Percentiles rank a stretch among this genome's conserved stretches.
phyloP scores from a whole-genome alignment of 768 basidiomycete genomes.

The Hebeloma cylindrosporum region DNA sequence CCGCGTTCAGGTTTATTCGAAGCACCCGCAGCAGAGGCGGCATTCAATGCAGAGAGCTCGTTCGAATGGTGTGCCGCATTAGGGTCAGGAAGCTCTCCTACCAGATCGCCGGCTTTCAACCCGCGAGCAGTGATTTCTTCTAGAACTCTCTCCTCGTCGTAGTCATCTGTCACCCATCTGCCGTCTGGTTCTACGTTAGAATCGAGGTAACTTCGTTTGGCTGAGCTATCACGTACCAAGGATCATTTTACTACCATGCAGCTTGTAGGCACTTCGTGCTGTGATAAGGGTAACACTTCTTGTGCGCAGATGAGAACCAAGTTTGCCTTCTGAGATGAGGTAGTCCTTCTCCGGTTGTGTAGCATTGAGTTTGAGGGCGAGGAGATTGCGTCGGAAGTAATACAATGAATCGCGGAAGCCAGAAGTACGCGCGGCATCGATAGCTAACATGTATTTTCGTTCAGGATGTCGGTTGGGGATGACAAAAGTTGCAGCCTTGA shows the following conservation, averaged over 20 bases:
- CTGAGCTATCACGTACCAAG: conserved; percentile 53
- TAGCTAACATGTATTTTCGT: conserved; percentile 90
- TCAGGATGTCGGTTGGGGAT: conserved; percentile 83
- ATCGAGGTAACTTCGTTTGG: background rate
- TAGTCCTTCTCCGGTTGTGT: conserved; percentile 90
- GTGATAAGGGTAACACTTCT: conserved; percentile 93
- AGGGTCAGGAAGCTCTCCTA: conserved; percentile 81
- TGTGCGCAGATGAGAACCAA: conserved; percentile 85
- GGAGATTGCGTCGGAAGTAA: conserved; percentile 90
- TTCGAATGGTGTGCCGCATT: conserved; percentile 52
- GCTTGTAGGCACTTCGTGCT: conserved; percentile 89
- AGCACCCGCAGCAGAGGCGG: conserved; percentile 31
- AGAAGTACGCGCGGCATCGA: conserved; percentile 94
- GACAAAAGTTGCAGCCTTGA: conserved; percentile 88
- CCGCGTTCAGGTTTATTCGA: conserved; percentile 43
- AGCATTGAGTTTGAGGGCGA: conserved; percentile 88
- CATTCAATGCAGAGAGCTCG: conserved; percentile 40
- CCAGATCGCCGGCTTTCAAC: conserved; percentile 76
- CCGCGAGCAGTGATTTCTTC: conserved; percentile 80
- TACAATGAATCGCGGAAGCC: conserved; percentile 98
- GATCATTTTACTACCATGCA: conserved; percentile 91
- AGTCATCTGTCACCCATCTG: conserved; percentile 91
- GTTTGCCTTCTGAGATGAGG: conserved; percentile 84
- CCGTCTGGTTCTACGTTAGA: conserved; percentile 57
- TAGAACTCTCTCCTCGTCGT: conserved; percentile 84